Base-by-base conservation (phyloP, 1,139 yeast species). In the Komagataea norvegica region DNA sequence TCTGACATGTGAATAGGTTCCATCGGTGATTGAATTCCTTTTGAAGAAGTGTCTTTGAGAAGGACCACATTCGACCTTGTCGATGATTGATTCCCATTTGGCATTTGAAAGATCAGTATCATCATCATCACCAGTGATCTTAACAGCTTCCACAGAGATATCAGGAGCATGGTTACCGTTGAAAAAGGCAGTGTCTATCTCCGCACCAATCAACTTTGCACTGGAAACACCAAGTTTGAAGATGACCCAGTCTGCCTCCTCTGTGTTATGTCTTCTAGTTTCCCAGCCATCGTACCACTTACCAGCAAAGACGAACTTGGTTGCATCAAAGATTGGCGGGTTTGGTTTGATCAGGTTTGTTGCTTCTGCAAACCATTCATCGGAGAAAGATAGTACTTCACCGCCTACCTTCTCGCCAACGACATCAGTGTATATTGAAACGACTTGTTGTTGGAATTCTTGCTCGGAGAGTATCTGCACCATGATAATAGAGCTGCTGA, bases 251-350 rank as follows among this genome's bases (percentile, higher is more conserved):
- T 89, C 97, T 29, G 86, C 84, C 40, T 78, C 87, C 44, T 70
- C 82, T 2, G 76, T 64, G 61, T 89, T 89, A 67, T 89, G 97
- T 62, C 97, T 74, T 59, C 96, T 73, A 17, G 97, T 88, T 62
- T 89, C 97, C 97, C 97, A 89, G 13, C 97, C 97, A 52, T 89
- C 97, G 57, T 85, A 89, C 96, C 96, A 88, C 6, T 95, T 95
- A 38, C 97, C 97, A 5, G 89, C 76, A 47, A 76, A 82, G 5
- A 83, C 77, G 62, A 86, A 89, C 52, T 73, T 69, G 15, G 88
- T 80, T 17, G 85, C 82, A 54, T 86, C 94, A 55, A 93, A 70
- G 41, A 86, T 73, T 5, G 96, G 94, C 7, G 79, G 70, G 38
- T 71, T 71, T 25, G 96, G 89, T 56, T 84, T 79, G 60, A 87